A percentile compares a stretch with the other conserved stretches of the same genome.
phyloP scores from a whole-genome alignment of 257 asterid genomes.

The Forsythia suspensa region DNA sequence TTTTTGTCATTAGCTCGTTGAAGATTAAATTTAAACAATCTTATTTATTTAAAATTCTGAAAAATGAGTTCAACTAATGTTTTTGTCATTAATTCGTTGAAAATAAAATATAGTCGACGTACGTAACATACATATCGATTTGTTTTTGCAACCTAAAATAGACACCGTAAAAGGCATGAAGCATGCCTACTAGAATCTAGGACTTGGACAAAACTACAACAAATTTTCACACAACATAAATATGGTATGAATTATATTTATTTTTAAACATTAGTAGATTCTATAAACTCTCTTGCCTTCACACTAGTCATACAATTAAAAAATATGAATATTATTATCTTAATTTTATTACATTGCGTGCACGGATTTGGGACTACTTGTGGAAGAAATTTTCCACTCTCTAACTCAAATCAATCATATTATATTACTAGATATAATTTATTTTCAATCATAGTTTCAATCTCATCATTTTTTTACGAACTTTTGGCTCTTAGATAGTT shows the following conservation, averaged over 20 bases:
- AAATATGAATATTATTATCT: not conserved
- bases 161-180: slow-evolving; percentile 12
- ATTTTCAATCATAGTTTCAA: not conserved
- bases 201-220: not conserved
- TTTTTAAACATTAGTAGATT: slow-evolving; percentile 12
- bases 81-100: too few species aligned
- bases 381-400: slow-evolving; percentile 16
- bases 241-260: too few species aligned
- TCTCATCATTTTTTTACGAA: not conserved
- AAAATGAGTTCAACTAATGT: not conserved
- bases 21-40: not conserved
- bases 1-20: not conserved
- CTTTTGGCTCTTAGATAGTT: not conserved
- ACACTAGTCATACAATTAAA: slow-evolving; percentile 7
- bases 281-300: slow-evolving; percentile 22
- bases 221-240: slow-evolving; percentile 11
- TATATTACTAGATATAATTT: not conserved
- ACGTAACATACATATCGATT: not conserved
- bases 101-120: too few species aligned
- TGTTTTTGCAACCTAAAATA: not conserved
- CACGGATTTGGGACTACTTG: not conserved
- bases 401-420: not conserved
- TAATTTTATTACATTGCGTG: slow-evolving; percentile 17
- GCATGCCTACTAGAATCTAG: slow-evolving; percentile 30
- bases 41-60: too few species aligned